Percentiles rank a stretch among this genome's conserved stretches.
These are phyloP conservation scores for Saccharomycopsis sp. DNA, from an alignment of 805 yeast species.

Conservation along the genomic window DNA sequence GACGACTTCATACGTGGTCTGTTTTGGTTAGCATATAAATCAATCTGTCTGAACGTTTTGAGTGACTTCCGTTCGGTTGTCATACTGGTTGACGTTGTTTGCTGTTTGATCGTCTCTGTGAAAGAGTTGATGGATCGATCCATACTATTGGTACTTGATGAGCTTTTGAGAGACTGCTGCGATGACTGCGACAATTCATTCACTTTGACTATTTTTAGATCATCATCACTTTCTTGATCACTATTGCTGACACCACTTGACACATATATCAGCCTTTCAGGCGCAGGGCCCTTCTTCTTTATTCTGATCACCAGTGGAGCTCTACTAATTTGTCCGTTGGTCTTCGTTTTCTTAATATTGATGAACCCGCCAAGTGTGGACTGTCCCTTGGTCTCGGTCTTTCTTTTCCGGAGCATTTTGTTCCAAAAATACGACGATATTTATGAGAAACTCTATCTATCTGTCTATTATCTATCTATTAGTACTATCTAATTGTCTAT, in stretches of 20 bases:
- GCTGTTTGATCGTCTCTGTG: background rate
- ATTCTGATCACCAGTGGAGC: background rate
- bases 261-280: background rate
- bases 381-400: background rate
- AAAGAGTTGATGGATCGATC: background rate
- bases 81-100: background rate
- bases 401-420: background rate
- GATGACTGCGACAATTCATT: background rate
- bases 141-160: background rate
- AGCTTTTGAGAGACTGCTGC: background rate
- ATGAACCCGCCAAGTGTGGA: background rate
- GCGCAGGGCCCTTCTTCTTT: background rate
- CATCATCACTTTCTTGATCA: background rate
- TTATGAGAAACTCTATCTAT: too few relatives aligned
- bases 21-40: background rate
- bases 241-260: background rate
- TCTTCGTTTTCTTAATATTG: background rate
- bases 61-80: background rate
- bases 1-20: background rate
- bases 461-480: background rate
- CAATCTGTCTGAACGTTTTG: background rate
- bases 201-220: background rate
- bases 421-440: background rate
- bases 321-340: background rate
- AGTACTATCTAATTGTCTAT: background rate